These are phyloP conservation scores for Paramarasmius palmivorus DNA, from an alignment of 1,284 basidiomycete genomes.

Conservation along the genomic window DNA sequence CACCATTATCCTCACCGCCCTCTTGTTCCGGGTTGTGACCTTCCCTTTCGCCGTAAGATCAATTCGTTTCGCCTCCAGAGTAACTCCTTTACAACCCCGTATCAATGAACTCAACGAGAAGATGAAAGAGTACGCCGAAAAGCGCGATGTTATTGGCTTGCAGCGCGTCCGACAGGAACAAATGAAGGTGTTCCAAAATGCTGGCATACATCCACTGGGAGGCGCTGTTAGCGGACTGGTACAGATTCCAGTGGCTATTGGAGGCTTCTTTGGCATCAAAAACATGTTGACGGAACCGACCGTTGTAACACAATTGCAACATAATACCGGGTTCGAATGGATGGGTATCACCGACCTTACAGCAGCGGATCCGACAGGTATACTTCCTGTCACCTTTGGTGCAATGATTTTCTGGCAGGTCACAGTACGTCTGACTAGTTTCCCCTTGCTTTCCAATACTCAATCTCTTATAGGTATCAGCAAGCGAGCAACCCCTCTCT, in stretches of 20 bases:
- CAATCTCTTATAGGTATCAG: constrained; percentile 6
- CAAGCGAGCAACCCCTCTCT: constrained; percentile 11
- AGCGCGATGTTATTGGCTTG: constrained; percentile 54
- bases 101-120: constrained; percentile 58
- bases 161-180: constrained; percentile 59
- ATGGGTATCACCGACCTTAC: constrained; percentile 72
- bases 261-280: constrained; percentile 85
- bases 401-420: constrained; percentile 74
- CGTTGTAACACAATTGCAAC: constrained; percentile 62
- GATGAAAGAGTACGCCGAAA: constrained; percentile 32
- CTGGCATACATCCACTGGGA: constrained; percentile 63
- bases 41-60: constrained; percentile 72
- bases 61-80: constrained; percentile 68
- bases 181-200: constrained; percentile 64
- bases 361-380: constrained; percentile 73
- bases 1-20: constrained; percentile 74
- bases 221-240: constrained; percentile 61
- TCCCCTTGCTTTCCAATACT: constrained; percentile 7
- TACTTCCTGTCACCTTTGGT: constrained; percentile 71
- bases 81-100: constrained; percentile 64
- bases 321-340: constrained; percentile 74
- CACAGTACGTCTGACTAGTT: constrained; percentile 44
- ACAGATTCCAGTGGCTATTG: constrained; percentile 84
- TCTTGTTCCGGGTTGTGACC: constrained; percentile 68
- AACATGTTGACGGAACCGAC: constrained; percentile 67